Evolutionary conservation across 371 early-diverging fungal genomes (phyloP), one percentile per base, ranked within the genome.

Genomic region (Syncephalastrum monosporum): DNA sequence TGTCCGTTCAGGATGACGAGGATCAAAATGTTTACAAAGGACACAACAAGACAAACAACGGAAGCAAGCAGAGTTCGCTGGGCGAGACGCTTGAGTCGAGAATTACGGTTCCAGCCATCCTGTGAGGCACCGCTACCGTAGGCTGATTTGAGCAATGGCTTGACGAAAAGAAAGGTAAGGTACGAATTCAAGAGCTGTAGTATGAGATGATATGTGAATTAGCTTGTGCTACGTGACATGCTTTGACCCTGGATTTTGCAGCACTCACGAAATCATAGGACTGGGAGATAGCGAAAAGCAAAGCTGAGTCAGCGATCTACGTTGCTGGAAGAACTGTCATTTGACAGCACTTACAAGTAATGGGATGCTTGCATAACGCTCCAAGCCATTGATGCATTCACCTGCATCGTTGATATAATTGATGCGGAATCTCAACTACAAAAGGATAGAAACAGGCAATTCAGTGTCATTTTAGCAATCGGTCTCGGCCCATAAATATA

Each of bases 41-140:
- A 78, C 49, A 81, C 68, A 4, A 78, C 14, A 6, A 82, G 53
- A 14, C 80, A 81, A 1, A 81, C 65, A 42, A 78, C 44, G 2
- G 82, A 79, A 5, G 82, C 78, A 3, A 79, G 66, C 17, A 82
- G 47, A 0, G 80, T 82, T 25, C 80, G 72, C 24, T 75, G 61
- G 24, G 84, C 80, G 3, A 82, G 68, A 3, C 64, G 65, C 21
- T 81, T 69, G 4, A 84, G 61, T 25, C 68, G 68, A 10, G 75
- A 62, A 2, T 17, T 46, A 38, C 68, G 63, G 14, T 74, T 76
- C 65, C 82, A 81, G 10, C 81, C 74, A 15, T 64, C 67, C 14
- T 74, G 63, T 5, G 69, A 64, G 21, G 60, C 68, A 7, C 70
- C 56, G 4, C 72, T 68, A 8, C 69, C 62, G 19, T 63, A 74